Conservation (phyloP, 805 yeast species). For the Vanderwaltozyma polyspora region DNA sequence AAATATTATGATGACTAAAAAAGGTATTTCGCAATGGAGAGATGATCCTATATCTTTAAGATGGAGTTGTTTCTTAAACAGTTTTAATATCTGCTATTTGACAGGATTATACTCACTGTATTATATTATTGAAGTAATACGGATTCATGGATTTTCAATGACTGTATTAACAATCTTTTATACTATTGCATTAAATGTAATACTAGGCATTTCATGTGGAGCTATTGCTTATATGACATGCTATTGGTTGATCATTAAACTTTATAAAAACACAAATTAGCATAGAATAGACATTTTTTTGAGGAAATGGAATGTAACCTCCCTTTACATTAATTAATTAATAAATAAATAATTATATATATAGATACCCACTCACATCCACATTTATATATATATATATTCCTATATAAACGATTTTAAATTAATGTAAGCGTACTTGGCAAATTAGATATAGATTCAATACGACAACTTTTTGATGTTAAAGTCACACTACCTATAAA, state of each 20-base stretch:
- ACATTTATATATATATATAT: neutral
- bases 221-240: constrained; percentile 62
- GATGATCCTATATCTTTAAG: too few relatives aligned
- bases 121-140: constrained; percentile 47
- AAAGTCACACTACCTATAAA: too few relatives aligned
- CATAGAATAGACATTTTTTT: neutral
- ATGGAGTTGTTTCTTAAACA: constrained; percentile 67
- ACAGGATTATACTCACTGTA: constrained; percentile 56
- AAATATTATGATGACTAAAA: neutral
- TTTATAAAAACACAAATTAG: constrained; percentile 4
- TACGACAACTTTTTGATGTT: too few relatives aligned
- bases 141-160: constrained; percentile 57
- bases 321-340: neutral
- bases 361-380: neutral
- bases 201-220: constrained; percentile 64
- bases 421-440: too few relatives aligned
- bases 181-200: constrained; percentile 49
- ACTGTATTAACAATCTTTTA: constrained; percentile 60
- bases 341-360: neutral
- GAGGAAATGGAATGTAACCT: too few relatives aligned
- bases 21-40: too few relatives aligned
- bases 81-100: constrained; percentile 63
- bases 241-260: constrained; percentile 46
- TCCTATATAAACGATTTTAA: too few relatives aligned
- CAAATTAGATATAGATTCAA: too few relatives aligned